Base-by-base conservation (phyloP, 371 early-diverging fungal species). In the Mortierella sp. region DNA sequence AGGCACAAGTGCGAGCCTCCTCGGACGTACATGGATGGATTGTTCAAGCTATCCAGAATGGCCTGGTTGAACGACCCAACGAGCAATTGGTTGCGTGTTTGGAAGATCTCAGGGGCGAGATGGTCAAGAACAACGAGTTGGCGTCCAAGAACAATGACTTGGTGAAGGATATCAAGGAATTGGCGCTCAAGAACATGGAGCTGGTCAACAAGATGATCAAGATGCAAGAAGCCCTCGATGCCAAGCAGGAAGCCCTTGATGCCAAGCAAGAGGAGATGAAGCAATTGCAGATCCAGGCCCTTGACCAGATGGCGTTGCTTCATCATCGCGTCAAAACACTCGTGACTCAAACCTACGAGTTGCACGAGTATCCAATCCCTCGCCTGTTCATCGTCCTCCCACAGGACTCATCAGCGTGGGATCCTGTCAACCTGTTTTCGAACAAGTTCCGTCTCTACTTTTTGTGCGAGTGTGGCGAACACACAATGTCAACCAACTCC, bases 391-490 rank as follows among this genome's bases (percentile, higher is more conserved):
- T 43, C 4, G 44, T 43, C 19, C 44, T 43, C 16, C 44, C 44
- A 43, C 5, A 16, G 9, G 44, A 34, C 7, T 34, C 4, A 7
- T 34, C 44, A 43, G 8, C 21, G 16, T 17, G 34, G 28, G 17
- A 27, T 19, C 21, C 17, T 19, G 19, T 12, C 27, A 25, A 43
- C 5, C 44, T 43, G 4, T 10, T 34, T 10, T 34, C 34, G 7
- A 34, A 34, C 10, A 34, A 43, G 22, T 40, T 54, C 25, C 37
- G 54, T 0, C 28, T 48, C 14, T 46, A 48, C 28, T 60, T 60
- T 31, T 7, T 60, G 7, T 60, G 60, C 29, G 52, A 60, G 27
- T 60, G 60, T 25, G 60, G 51, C 2, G 29, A 28, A 1, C 52
- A 51, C 27, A 49, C 50, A n/a, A 50, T 28, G 21, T 1, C 25